A percentile compares a stretch with the other conserved stretches of the same genome.
These are phyloP conservation scores for Penicillium crystallinum DNA, from an alignment of 495 filamentous ascomycete genomes.

Conservation along the genomic window DNA sequence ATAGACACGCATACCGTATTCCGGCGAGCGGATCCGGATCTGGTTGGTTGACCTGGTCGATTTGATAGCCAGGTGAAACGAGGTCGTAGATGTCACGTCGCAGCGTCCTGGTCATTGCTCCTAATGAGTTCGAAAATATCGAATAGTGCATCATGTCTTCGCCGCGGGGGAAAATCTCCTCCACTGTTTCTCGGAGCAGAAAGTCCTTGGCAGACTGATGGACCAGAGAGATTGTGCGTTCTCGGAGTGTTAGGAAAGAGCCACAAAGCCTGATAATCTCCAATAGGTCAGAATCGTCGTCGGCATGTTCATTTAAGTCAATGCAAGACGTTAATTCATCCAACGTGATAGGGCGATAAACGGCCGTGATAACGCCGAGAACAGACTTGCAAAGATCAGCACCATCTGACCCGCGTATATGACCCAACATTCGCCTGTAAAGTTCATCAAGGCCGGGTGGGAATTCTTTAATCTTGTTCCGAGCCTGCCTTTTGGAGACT, in stretches of 20 bases:
- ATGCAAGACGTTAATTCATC: conserved; percentile 14
- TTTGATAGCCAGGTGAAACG: conserved; percentile 1
- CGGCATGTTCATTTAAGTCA: neutral
- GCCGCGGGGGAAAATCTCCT: conserved; percentile 14
- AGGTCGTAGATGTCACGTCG: conserved; percentile 18
- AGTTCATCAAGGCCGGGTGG: conserved; percentile 11
- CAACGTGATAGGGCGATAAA: conserved; percentile 26
- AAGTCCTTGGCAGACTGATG: conserved; percentile 44
- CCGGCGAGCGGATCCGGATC: conserved; percentile 14
- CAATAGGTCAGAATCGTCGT: neutral
- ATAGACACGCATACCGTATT: conserved; percentile 27
- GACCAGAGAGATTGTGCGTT: conserved; percentile 29
- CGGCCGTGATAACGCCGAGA: conserved; percentile 13
- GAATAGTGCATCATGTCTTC: conserved; percentile 16
- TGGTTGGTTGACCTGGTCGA: neutral
- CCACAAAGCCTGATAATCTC: conserved; percentile 14
- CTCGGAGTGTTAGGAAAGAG: conserved; percentile 19
- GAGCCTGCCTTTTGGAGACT: neutral
- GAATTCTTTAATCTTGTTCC: conserved; percentile 3
- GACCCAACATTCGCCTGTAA: conserved; percentile 15
- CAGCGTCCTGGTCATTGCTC: conserved; percentile 14
- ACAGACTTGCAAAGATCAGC: conserved; percentile 6
- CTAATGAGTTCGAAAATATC: conserved; percentile 27
- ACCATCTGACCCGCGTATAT: conserved; percentile 2
- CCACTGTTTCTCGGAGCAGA: conserved; percentile 5